phyloP scores from a whole-genome alignment of 1,139 yeast genomes.

The Pichia inconspicua region DNA sequence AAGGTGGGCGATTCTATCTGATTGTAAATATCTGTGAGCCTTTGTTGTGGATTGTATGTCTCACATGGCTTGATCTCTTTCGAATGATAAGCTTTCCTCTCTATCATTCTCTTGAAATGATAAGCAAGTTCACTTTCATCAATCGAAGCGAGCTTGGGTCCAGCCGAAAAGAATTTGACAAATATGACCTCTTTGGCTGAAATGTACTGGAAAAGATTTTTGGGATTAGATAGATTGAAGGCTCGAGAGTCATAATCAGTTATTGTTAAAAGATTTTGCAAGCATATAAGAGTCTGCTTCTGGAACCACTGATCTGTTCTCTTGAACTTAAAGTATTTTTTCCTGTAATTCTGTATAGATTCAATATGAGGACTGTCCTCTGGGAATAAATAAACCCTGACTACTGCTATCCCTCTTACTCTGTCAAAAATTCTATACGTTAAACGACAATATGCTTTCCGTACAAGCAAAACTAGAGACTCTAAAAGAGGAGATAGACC shows the following conservation, averaged over 20 bases:
- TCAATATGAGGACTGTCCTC: conserved; percentile 36
- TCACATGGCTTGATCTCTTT: neutral
- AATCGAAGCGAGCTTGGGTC: neutral
- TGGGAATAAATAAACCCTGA: conserved; percentile 46
- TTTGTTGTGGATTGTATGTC: conserved; percentile 10
- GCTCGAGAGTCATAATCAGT: conserved; percentile 34
- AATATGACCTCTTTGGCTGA: neutral
- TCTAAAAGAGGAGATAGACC: conserved; percentile 18
- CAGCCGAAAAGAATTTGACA: neutral
- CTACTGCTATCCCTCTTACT: conserved; percentile 17
- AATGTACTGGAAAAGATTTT: conserved; percentile 3
- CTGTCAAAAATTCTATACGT: conserved; percentile 33
- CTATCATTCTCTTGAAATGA: conserved; percentile 33
- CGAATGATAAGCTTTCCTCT: conserved; percentile 13
- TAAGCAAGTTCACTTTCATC: conserved; percentile 15
- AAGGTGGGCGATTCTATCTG: conserved; percentile 35
- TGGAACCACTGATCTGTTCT: conserved; percentile 27
- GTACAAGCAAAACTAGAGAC: conserved; percentile 36
- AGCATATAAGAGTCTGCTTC: conserved; percentile 26
- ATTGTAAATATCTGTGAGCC: conserved; percentile 33
- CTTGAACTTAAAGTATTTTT: conserved; percentile 23
- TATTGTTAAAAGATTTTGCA: conserved; percentile 31
- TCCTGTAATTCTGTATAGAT: conserved; percentile 31
- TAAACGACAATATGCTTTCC: conserved; percentile 35
- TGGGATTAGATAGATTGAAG: conserved; percentile 20